Evolutionary conservation across 208 protist genomes (phyloP).

Genomic region (Acanthamoeba healyi): DNA sequence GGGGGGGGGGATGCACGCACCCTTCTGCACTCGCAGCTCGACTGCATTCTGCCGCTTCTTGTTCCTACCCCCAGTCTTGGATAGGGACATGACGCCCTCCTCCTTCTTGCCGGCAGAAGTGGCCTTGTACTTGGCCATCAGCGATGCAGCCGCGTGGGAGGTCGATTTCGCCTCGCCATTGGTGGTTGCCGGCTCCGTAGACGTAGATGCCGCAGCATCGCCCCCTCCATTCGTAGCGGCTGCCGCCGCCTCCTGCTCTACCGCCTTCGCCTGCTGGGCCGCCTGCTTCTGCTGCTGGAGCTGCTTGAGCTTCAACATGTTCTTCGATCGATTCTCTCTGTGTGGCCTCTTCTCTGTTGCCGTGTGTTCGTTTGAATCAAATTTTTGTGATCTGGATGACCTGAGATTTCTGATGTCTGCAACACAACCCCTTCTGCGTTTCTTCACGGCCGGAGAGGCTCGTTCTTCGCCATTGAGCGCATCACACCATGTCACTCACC

Average conservation of each 20-base stretch:
- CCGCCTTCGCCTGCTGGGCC: neutral
- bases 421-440: too few species aligned
- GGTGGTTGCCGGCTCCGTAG: constrained; percentile 52
- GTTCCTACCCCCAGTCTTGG: constrained; percentile 30
- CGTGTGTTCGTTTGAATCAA: neutral
- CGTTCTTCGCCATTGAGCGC: too few species aligned
- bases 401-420: too few species aligned
- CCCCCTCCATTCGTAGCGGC: neutral
- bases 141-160: neutral
- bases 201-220: neutral
- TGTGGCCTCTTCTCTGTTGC: neutral
- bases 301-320: constrained; percentile 78
- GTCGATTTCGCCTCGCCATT: neutral
- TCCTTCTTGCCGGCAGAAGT: neutral
- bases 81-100: constrained; percentile 76
- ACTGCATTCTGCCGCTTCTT: constrained; percentile 82
- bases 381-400: too few species aligned
- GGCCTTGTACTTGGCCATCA: constrained; percentile 78
- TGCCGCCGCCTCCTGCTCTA: neutral
- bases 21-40: constrained; percentile 86
- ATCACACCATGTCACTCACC: too few species aligned
- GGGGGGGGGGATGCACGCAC: too few species aligned
- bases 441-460: too few species aligned
- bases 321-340: neutral
- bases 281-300: constrained; percentile 76